Evolutionary conservation across 2,329 filamentous ascomycete genomes (phyloP), one percentile per base, ranked within the genome.

Genomic region (Diplodia intermedia): DNA sequence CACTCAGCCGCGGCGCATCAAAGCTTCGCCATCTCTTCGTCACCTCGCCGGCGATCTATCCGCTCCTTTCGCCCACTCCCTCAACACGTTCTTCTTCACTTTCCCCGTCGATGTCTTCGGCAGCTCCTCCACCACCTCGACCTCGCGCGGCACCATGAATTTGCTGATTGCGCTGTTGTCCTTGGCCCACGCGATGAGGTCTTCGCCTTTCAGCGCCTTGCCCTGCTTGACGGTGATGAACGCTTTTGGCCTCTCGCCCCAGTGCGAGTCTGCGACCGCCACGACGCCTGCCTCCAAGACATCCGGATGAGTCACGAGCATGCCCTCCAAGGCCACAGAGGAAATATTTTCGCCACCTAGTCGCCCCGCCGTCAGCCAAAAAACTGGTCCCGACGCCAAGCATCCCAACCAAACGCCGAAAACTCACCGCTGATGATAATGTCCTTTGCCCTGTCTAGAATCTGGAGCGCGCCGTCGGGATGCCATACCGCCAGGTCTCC

Each of bases 71-170:
- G 91, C 91, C 94, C 94, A 97, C 72, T 92, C 90, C 69, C 95
- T 84, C 67, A 99, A 79, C 7, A 97, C 88, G 75, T 97, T 98
- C 88, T 99, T 99, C 86, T 93, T 90, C 69, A 98, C 86, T 85
- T 99, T 99, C 3, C 95, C 95, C 0, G 95, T 99, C 79, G 91
- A 95, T 33, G 95, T 99, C 86, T 99, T 99, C 11, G 95, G 95
- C 71, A 99, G 83, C 79, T 97, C 94, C 6, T 82, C 72, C n/a
- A 99, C 88, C 53, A 98, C 83, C 78, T 97, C 92, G 0, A 90
- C 86, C 78, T 90, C 88, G 62, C 84, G 82, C 14, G 87, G 88
- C 54, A 90, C 89, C 95, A 98, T 98, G 77, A 97, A 99, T 71
- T 89, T 89, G 80, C 91, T 94, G 73, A 99, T 97, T 33, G 85